Conservation (phyloP, 768 basidiomycete species). For the Lentinula lateritia region DNA sequence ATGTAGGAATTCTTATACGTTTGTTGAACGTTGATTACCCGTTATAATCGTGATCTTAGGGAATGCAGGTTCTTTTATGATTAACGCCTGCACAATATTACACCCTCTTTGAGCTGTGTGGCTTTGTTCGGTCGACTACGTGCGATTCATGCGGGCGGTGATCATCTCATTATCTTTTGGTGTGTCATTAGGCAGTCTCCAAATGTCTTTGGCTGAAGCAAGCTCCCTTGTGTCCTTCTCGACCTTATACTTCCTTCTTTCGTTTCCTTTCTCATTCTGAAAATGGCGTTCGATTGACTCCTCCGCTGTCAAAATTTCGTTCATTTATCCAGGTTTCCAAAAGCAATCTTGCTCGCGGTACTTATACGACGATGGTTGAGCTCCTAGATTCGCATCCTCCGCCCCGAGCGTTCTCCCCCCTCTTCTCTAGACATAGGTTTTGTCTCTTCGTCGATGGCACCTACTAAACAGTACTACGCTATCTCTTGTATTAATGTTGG, state of each 20-base stretch:
- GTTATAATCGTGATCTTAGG: conserved; percentile 1
- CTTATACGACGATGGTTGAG: neutral
- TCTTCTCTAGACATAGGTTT: conserved; percentile 14
- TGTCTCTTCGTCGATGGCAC: conserved; percentile 6
- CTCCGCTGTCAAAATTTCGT: neutral
- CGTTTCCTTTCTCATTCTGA: neutral
- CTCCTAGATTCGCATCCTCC: neutral
- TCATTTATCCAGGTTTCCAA: neutral
- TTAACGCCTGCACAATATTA: neutral
- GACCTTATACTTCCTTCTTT: conserved; percentile 15
- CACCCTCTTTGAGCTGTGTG: neutral
- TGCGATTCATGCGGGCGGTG: conserved; percentile 5
- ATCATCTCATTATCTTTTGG: neutral
- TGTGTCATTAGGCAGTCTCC: neutral
- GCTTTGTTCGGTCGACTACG: neutral
- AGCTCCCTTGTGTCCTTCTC: conserved; percentile 15
- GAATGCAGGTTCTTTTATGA: neutral
- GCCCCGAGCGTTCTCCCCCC: conserved; percentile 5
- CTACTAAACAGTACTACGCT: conserved; percentile 44
- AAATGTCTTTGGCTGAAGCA: conserved; percentile 2
- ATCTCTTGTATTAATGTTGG: conserved; percentile 70
- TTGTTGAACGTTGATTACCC: neutral
- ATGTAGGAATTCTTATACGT: neutral
- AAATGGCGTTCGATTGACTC: neutral
- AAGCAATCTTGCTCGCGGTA: neutral